Evolutionary conservation across 345 rosid species (phyloP), one percentile per base, ranked within the genome.

Genomic region (Acer campestre): DNA sequence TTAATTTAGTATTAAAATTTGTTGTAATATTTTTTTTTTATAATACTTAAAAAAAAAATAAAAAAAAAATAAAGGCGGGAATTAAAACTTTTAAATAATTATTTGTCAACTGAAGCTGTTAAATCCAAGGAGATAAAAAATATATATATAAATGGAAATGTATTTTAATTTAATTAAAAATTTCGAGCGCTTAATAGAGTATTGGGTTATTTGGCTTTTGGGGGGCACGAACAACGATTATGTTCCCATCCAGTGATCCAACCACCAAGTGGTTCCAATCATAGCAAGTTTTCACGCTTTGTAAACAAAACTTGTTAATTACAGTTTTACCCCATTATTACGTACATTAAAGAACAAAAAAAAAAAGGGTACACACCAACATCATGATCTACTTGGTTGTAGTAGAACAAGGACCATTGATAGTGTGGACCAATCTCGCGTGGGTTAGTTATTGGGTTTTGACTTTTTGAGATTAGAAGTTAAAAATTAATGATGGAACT

Each of bases 241-340:
- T 89, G 89, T 69, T 77, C 73, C 85, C 88, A 61, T 81, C 93
- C n/a, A n/a, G n/a, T n/a, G n/a, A n/a, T n/a, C n/a, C 86, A 81
- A 79, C 83, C 61, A 76, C 82, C 79, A 76, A 75, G 81, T 83
- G 90, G 82, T 69, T 62, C 76, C 79, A 85, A 87, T 92, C 74
- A 84, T 92, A 77, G 86, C 91, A 74, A 61, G 25, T 48, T 68
- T 77, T 72, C 91, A 88, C 85, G 89, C 89, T 78, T 79, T 73
- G 78, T 20, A 22, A 10, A 46, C 22, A 46, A 22, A 6, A 2
- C 1, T 13, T n/a, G 69, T 18, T 20, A 16, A 76, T 80, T 75
- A 64, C 83, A 25, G 29, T 79, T 85, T 80, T 80, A 48, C 69
- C 84, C 61, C 40, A 0, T 53, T 10, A 58, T 75, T 31, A 70